Base-by-base conservation (phyloP, 2,329 filamentous ascomycete genomes). In the Amphichorda felina region DNA sequence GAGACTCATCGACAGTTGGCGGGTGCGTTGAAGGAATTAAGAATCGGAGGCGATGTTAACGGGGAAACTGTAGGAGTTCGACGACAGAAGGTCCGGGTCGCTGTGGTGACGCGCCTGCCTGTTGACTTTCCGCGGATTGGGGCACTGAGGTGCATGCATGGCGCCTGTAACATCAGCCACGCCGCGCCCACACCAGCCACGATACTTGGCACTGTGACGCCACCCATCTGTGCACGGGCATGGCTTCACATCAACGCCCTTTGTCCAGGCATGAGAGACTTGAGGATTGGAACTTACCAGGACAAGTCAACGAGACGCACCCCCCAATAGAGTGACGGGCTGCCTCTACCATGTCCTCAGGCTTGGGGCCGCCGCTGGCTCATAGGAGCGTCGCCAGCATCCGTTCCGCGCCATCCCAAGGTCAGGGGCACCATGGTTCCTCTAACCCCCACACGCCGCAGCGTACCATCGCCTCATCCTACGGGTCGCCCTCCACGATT, bases 361-460 rank as follows among this genome's bases (percentile, higher is more conserved):
- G 49, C 28, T 43, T 56, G 42, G 61, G 54, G 34, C 51, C 61
- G 26, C 57, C 59, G 34, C 64, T 75, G 38, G 62, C 72, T 37
- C 75, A 79, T 51, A 66, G 72, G 40, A 68, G 65, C 43, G 66
- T 79, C 34, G 64, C 73, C 36, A 75, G 58, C 54, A 76, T 79
- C 45, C 66, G 71, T 41, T 53, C 59, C 38, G 60, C 56, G 38
- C 54, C 59, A 41, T 33, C 57, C 7, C 29, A 10, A 8, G 6
- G 10, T 33, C 31, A 33, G 31, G 18, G 19, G 31, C 22, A 16
- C n/a, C 22, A 16, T 17, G 50, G 50, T 17, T 51, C 60, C 9
- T 55, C 62, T 28, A 67, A 64, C 39, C 78, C 79, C 33, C 73
- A 75, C 44, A 84, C 81, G 8, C 79, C 75, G 38, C 53, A 69